Percentiles rank a stretch among this genome's conserved stretches.
Conservation (phyloP, 495 filamentous ascomycete genomes). For the Delitschia confertaspora region DNA sequence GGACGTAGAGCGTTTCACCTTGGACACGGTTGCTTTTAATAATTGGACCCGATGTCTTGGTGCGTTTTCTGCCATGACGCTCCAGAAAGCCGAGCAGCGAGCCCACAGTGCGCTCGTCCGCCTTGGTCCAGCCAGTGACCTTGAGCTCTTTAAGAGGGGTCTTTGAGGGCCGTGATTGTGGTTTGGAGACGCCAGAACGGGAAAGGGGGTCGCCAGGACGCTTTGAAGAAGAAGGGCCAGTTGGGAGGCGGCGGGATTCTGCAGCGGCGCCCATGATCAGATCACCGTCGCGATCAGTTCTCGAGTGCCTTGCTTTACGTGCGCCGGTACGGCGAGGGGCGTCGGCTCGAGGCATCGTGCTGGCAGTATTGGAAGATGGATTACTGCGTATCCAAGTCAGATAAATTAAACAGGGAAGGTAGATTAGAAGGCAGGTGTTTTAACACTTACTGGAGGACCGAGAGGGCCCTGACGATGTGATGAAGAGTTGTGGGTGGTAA, state of each 20-base stretch:
- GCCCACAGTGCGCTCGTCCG: conserved; percentile 61
- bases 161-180: background rate
- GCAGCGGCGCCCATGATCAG: conserved; percentile 24
- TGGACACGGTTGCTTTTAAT: conserved; percentile 44
- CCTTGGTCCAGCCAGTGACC: conserved; percentile 66
- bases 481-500: too few relatives aligned
- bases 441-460: too few relatives aligned
- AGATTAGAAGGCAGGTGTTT: too few relatives aligned
- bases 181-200: too few relatives aligned
- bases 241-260: conserved; percentile 1
- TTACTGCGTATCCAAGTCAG: too few relatives aligned
- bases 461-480: too few relatives aligned
- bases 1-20: conserved; percentile 43
- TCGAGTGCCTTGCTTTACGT: too few relatives aligned
- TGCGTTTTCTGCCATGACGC: conserved; percentile 57
- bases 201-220: background rate
- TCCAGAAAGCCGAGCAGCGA: conserved; percentile 72
- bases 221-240: conserved; percentile 1
- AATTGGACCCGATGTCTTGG: conserved; percentile 33
- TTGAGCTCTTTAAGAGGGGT: conserved; percentile 37
- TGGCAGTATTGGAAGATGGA: too few relatives aligned
- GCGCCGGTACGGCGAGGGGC: too few relatives aligned
- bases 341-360: too few relatives aligned
- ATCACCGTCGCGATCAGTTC: conserved; percentile 31
- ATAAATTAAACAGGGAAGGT: too few relatives aligned